phyloP scores from a whole-genome alignment of 495 filamentous ascomycete species.

The Aspergillus carlsbadensis region DNA sequence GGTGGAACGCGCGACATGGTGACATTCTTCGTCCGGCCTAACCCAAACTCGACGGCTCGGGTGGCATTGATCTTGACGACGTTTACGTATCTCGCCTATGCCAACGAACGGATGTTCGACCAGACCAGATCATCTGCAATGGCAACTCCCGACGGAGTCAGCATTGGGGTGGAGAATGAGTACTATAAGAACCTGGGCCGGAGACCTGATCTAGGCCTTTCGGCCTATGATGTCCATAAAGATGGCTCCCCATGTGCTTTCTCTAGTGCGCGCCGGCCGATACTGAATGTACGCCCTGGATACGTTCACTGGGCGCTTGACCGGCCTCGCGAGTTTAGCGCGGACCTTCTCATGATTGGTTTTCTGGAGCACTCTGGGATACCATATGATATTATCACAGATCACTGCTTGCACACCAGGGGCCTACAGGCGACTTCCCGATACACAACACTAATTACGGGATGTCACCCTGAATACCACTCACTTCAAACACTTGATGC shows the following conservation, averaged over 20 bases:
- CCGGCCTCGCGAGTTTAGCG: conserved; percentile 29
- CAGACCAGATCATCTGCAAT: conserved; percentile 11
- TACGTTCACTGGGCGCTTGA: conserved; percentile 29
- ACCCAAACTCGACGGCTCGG: too few species aligned
- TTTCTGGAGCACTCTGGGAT: conserved; percentile 4
- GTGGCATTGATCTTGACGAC: conserved; percentile 5
- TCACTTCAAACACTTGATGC: conserved; percentile 3
- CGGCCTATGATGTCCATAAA: too few species aligned
- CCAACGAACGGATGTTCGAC: conserved; percentile 30
- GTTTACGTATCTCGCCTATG: conserved; percentile 29
- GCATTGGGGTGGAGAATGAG: conserved; percentile 6
- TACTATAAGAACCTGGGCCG: conserved; percentile 5
- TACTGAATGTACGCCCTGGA: conserved; percentile 25
- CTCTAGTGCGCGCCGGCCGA: too few species aligned
- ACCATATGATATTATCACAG: too few species aligned
- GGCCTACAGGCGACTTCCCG: too few species aligned
- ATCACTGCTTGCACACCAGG: too few species aligned
- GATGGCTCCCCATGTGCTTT: too few species aligned
- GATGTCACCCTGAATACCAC: too few species aligned
- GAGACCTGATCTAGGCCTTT: too few species aligned
- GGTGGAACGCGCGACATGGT: too few species aligned
- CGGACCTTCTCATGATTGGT: conserved; percentile 28
- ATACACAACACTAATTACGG: too few species aligned
- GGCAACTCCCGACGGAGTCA: conserved; percentile 18
- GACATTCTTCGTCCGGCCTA: too few species aligned